Evolutionary conservation across 75 land plant genomes (phyloP).

Genomic region (Chamaecyparis obtusa): DNA sequence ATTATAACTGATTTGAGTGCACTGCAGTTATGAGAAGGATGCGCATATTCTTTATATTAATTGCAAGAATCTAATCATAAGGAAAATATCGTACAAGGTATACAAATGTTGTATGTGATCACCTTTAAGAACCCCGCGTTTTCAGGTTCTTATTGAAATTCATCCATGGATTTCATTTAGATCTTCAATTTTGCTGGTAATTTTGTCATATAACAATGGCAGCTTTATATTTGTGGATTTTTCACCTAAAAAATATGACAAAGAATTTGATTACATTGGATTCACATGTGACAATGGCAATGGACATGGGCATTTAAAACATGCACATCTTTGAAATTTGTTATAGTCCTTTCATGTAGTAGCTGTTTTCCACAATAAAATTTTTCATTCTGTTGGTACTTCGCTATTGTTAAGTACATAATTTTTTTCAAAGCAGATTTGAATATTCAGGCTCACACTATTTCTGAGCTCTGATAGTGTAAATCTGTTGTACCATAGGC

Average conservation of each 20-base stretch:
- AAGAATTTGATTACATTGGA: not conserved
- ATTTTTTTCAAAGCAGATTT: not conserved
- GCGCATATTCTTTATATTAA: not conserved
- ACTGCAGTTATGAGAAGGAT: not conserved
- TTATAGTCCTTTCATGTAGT: not conserved
- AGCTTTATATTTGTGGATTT: not conserved
- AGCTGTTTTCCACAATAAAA: not conserved
- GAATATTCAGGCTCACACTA: not conserved
- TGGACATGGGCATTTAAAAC: not conserved
- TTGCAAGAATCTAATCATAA: not conserved
- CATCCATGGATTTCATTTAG: not conserved
- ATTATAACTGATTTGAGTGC: not conserved
- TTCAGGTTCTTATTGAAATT: conserved; percentile 2
- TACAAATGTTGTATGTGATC: conserved; percentile 82
- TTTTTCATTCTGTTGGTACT: not conserved
- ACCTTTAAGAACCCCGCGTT: conserved; percentile 43
- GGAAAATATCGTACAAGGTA: conserved; percentile 83
- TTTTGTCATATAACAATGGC: not conserved
- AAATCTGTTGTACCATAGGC: not conserved
- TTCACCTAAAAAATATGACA: not conserved
- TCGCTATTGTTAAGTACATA: not conserved
- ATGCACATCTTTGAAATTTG: not conserved
- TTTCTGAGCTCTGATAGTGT: not conserved
- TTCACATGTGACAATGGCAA: not conserved
- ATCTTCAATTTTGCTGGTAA: not conserved